Evolutionary conservation across 2,329 filamentous ascomycete species (phyloP), one percentile per base, ranked within the genome.

Genomic region (Geosmithia putterillii): DNA sequence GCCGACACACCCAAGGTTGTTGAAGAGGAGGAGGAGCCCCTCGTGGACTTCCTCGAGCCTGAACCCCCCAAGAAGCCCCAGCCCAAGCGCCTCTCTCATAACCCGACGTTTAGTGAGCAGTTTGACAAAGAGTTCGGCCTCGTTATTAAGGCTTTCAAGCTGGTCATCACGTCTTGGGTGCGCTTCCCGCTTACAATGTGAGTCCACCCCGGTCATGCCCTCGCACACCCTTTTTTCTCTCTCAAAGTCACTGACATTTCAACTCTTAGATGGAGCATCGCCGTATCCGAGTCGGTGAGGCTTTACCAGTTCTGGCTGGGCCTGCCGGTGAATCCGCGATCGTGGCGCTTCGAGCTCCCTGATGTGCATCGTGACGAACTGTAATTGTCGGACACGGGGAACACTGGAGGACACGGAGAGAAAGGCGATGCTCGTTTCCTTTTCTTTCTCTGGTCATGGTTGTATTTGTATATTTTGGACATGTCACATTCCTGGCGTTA

Each of bases 161-260:
- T 80, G 52, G 79, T 96, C 2, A 20, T 92, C 8, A 70, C 60
- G 50, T 74, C 76, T 46, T 98, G 87, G 86, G 44, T 79, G 6
- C 64, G 70, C 19, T 67, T 88, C 40, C 89, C 89, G 0, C 68
- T 62, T 39, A 73, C 73, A 48, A 45, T 84, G 84, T 92, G 73
- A 78, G 85, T 78, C 46, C 35, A 23, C 38, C n/a, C n/a, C n/a
- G n/a, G n/a, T n/a, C n/a, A n/a, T n/a, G n/a, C n/a, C 20, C 18
- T 36, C 15, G 19, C 9, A 15, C 9, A 7, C 21, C 34, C 17
- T 17, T 20, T 36, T 7, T 7, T 28, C 12, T 10, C 8, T 39
- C 10, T 12, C 15, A 35, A 18, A n/a, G 15, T 32, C 12, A n/a
- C 38, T 20, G 2, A 42, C 10, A 14, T 8, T 17, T 12, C 3